These are phyloP conservation scores for Grigorovia humatica DNA, from an alignment of 805 yeast species.

Conservation along the genomic window DNA sequence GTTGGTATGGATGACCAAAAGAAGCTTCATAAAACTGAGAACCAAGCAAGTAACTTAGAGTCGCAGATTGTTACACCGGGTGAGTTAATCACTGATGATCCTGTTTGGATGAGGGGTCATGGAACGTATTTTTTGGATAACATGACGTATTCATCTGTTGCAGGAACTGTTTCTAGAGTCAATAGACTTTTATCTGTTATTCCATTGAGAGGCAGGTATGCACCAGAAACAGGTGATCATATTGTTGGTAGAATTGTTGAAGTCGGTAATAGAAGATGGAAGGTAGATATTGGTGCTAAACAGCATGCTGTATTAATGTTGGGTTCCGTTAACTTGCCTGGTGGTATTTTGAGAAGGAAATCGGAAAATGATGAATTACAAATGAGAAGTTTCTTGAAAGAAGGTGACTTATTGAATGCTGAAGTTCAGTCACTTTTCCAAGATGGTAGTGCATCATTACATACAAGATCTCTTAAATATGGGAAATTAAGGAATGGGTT, in stretches of 20 bases:
- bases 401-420: constrained; percentile 90
- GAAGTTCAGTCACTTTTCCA: constrained; percentile 85
- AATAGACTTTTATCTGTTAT: constrained; percentile 77
- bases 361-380: constrained; percentile 92
- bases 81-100: constrained; percentile 89
- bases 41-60: constrained; percentile 16
- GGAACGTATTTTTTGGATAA: constrained; percentile 79
- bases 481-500: constrained; percentile 92
- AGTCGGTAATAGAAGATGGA: constrained; percentile 92
- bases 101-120: constrained; percentile 97
- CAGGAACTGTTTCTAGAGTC: constrained; percentile 80
- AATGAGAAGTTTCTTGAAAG: constrained; percentile 88
- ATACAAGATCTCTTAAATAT: constrained; percentile 88
- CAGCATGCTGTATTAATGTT: constrained; percentile 87
- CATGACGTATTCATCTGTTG: constrained; percentile 79
- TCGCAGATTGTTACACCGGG: constrained; percentile 79
- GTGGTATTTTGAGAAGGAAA: constrained; percentile 90
- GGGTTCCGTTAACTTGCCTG: constrained; percentile 94
- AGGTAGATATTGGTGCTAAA: constrained; percentile 90
- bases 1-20: constrained; percentile 36
- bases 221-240: constrained; percentile 95
- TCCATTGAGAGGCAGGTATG: constrained; percentile 78
- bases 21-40: constrained; percentile 27
- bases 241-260: constrained; percentile 88
- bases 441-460: constrained; percentile 89